Evolutionary conservation across 257 asterid species (phyloP), one percentile per base, ranked within the genome.

Genomic region (Plantago elongata): DNA sequence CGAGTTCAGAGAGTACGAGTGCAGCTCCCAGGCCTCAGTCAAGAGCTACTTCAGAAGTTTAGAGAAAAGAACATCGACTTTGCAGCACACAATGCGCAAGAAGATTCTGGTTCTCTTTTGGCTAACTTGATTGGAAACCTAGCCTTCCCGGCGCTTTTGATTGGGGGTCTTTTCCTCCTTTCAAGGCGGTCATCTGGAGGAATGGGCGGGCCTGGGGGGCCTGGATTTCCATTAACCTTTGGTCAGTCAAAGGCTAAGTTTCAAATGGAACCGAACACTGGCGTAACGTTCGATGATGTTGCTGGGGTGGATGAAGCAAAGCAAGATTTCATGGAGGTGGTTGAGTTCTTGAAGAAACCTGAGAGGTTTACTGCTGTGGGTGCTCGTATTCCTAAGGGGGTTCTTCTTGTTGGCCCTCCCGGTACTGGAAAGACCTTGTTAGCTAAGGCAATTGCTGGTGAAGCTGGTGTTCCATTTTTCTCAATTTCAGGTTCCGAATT

Each of bases 121-220:
- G 83, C 83, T 51, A 85, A 93, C 80, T 78, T 93, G 73, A 87
- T 89, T 64, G 95, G 96, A 30, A 89, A 89, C 60, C 67, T 93
- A 66, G 97, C 95, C 52, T 89, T 93, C 83, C 99, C 99, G 3
- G 62, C 87, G 40, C 71, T 93, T 75, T 72, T 93, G 63, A 93
- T 89, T 27, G 99, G 99, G 12, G 99, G 99, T 60, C 86, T 93
- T 51, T 93, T 93, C 83, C 94, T 93, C 63, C 94, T 89, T 17
- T 93, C 97, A 2, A 84, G 97, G 67, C 77, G 97, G 57, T 85
- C 95, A 59, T 72, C 89, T 4, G 96, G 97, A 50, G 99, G 99
- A 74, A 89, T 92, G 96, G 99, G 97, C 13, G 99, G 99, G 44
- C 99, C 97, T 37, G 99, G 97, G 48, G 97, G 97, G 46, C 97